Evolutionary conservation across 1,284 basidiomycete genomes (phyloP).

Genomic region (Veloboletus limbatus): DNA sequence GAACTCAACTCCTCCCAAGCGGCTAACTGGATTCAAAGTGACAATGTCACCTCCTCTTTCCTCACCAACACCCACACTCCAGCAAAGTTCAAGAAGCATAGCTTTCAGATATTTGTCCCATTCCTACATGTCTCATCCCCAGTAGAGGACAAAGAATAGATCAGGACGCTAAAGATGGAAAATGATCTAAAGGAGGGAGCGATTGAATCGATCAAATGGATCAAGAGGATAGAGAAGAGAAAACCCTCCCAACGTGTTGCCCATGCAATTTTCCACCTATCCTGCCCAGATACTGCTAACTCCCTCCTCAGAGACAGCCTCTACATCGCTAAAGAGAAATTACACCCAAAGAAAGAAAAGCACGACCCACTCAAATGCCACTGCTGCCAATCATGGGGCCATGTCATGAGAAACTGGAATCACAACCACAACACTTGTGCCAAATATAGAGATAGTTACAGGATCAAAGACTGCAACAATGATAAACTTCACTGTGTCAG

Average conservation of each 20-base stretch:
- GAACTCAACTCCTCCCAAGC: not conserved
- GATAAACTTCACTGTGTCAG: not conserved
- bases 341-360: slow-evolving; percentile 2
- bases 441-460: too few species aligned
- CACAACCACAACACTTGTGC: not conserved
- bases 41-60: too few species aligned
- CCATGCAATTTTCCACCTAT: not conserved
- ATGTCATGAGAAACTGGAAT: slow-evolving; percentile 1
- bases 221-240: not conserved
- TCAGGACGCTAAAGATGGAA: not conserved
- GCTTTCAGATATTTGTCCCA: not conserved
- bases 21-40: not conserved
- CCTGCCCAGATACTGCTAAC: not conserved
- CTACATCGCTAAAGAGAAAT: not conserved
- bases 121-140: not conserved
- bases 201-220: not conserved
- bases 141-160: not conserved
- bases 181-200: not conserved
- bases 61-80: not conserved
- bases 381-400: slow-evolving; percentile 4
- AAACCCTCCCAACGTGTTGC: not conserved
- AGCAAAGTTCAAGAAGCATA: not conserved
- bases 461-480: too few species aligned
- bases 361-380: not conserved
- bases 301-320: not conserved